Base-by-base conservation (phyloP, 179 eudicot species). In the Spinacia oleracea region DNA sequence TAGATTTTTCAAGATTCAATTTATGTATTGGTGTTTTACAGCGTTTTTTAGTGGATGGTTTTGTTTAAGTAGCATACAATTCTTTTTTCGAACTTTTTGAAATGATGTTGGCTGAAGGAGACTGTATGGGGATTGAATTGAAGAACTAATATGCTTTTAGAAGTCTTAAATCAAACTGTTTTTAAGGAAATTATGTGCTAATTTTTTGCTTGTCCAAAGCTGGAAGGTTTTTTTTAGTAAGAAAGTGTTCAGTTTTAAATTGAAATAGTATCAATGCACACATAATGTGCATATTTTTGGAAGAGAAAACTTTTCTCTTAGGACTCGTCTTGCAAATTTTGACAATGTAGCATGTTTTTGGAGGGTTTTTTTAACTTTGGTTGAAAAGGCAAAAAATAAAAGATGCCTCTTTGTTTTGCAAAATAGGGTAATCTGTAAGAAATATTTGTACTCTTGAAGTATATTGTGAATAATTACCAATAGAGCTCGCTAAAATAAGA, bases 281-380 rank as follows among this genome's bases (percentile, higher is more conserved):
- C 9, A 69, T 50, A 69, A 69, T 69, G 72, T 25, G 34, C 32
- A 69, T 69, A 34, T 14, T 69, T 43, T 35, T 66, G 70, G 32
- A 27, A 29, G 66, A 27, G 35, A 62, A 15, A 29, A 7, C 32
- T 62, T 8, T 62, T 6, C 4, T 38, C 5, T 38, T 38, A 38
- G 40, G 40, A 38, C 40, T 38, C 40, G 0, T 38, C 40, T 38
- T 38, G 40, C 1, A 38, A 38, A 38, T 6, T 38, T 9, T 45
- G 50, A 45, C 50, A 45, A 45, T 45, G 50, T 45, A 45, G 50
- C 50, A 45, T 45, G 50, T 45, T 45, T 45, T 45, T 6, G 50
- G 50, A n/a, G 50, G 50, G 9, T 21, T 7, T 56, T 20, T 20
- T 56, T n/a, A 5, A 56, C 27, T 56, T 21, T 5, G 62, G 27